A percentile compares a stretch with the other conserved stretches of the same genome.
phyloP scores from a whole-genome alignment of 2,329 filamentous ascomycete species.

The Onygenales sp. region DNA sequence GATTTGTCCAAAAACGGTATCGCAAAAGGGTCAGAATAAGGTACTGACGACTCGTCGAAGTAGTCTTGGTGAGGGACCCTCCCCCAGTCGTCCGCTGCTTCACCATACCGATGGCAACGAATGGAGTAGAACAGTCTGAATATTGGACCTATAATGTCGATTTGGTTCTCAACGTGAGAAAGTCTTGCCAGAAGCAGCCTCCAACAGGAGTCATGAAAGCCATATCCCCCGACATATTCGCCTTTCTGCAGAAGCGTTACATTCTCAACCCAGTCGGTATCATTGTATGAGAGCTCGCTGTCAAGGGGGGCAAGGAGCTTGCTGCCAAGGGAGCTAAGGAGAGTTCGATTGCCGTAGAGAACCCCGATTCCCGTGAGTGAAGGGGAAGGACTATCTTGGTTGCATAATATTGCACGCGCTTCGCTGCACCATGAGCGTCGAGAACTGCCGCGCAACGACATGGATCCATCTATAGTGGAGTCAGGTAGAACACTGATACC shows the following conservation, averaged over 20 bases:
- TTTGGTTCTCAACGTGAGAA: background rate
- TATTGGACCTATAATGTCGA: background rate
- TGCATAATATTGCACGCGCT: constrained; percentile 1
- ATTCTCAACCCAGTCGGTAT: background rate
- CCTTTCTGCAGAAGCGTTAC: background rate
- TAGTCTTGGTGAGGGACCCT: background rate
- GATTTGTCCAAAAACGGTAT: background rate
- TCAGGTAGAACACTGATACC: constrained; percentile 1
- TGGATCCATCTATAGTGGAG: background rate
- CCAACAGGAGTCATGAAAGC: constrained; percentile 6
- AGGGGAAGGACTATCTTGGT: background rate
- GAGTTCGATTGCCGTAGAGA: no score
- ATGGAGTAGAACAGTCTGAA: background rate
- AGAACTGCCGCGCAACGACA: background rate
- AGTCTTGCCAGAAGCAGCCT: background rate
- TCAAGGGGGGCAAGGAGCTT: background rate
- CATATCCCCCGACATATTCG: background rate
- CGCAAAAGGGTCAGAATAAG: background rate
- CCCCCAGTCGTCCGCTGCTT: background rate
- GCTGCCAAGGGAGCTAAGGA: no score
- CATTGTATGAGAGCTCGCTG: background rate
- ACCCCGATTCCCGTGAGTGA: background rate
- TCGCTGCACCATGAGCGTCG: background rate
- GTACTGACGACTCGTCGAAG: background rate
- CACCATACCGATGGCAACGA: background rate